Percentiles rank a stretch among this genome's conserved stretches.
Evolutionary conservation across 208 protist genomes (phyloP).

Genomic region (Acanthamoeba sp.): DNA sequence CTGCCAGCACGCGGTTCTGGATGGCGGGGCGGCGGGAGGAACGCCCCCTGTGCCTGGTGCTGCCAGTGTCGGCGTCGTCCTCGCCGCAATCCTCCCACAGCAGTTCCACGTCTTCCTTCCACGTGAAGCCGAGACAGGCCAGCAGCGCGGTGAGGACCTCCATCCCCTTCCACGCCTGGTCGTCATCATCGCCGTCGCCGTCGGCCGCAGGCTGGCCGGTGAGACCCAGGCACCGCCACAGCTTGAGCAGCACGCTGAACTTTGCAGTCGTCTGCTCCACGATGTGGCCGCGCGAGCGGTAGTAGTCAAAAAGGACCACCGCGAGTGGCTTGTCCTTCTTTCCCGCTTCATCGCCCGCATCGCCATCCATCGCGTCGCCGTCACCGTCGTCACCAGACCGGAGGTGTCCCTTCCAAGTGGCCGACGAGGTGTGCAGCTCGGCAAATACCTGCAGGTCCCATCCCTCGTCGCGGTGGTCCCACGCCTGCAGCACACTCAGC

Average conservation of each 20-base stretch:
- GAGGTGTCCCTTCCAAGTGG: background rate
- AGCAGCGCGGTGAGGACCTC: slow-evolving; percentile 3
- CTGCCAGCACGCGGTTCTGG: background rate
- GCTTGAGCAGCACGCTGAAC: background rate
- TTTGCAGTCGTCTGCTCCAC: background rate
- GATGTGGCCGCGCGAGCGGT: background rate
- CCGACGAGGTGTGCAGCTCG: background rate
- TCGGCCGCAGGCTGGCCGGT: background rate
- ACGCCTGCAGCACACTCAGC: background rate
- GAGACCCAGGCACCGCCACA: background rate
- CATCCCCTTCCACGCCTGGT: background rate
- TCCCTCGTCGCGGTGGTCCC: background rate
- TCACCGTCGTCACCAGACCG: background rate
- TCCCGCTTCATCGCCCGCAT: background rate
- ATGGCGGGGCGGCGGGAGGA: background rate
- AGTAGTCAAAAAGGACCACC: background rate
- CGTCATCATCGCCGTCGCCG: background rate
- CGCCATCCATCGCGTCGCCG: background rate
- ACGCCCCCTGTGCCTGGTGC: too few species aligned
- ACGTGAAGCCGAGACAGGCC: slow-evolving; percentile 16
- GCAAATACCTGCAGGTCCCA: background rate
- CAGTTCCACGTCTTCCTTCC: background rate
- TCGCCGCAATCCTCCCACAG: background rate
- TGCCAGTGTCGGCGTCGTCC: background rate
- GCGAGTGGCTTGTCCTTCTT: background rate